Conservation (phyloP, 768 basidiomycete species). For the Termitomyces sp. region DNA sequence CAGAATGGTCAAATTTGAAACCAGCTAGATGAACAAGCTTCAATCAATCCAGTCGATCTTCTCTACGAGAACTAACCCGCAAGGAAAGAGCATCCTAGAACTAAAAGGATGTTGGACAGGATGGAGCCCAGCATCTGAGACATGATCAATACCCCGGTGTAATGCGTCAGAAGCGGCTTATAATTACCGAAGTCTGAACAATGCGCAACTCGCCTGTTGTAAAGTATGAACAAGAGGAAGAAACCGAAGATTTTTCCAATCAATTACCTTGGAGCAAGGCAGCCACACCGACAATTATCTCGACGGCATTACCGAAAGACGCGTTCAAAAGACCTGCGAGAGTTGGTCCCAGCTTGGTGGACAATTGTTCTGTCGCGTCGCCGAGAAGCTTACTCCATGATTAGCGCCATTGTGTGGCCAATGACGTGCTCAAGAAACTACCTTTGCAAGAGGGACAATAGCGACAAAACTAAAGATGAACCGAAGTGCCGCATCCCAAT, state of each 20-base stretch:
- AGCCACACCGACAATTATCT: conserved; percentile 86
- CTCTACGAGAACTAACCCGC: conserved; percentile 47
- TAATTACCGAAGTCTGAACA: conserved; percentile 92
- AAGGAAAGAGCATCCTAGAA: conserved; percentile 88
- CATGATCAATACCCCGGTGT: background rate
- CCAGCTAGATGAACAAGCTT: conserved; percentile 45
- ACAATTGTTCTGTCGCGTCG: conserved; percentile 80
- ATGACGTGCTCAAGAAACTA: conserved; percentile 22
- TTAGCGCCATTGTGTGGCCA: background rate
- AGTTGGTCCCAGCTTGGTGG: conserved; percentile 75
- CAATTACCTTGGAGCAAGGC: conserved; percentile 70
- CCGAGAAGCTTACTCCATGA: conserved; percentile 55
- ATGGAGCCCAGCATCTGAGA: conserved; percentile 85
- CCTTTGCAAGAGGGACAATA: conserved; percentile 86
- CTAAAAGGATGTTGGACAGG: conserved; percentile 84
- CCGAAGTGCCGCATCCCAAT: conserved; percentile 76
- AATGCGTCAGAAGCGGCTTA: conserved; percentile 16
- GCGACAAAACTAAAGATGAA: conserved; percentile 78
- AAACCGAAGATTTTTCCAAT: background rate
- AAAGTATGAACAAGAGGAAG: background rate
- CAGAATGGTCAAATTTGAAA: conserved; percentile 57
- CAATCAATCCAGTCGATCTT: background rate
- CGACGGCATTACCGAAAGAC: conserved; percentile 79
- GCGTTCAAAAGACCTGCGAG: conserved; percentile 86
- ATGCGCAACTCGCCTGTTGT: conserved; percentile 71